Evolutionary conservation across 1,139 yeast genomes (phyloP).

Genomic region (Meyerozyma smithsonii): DNA sequence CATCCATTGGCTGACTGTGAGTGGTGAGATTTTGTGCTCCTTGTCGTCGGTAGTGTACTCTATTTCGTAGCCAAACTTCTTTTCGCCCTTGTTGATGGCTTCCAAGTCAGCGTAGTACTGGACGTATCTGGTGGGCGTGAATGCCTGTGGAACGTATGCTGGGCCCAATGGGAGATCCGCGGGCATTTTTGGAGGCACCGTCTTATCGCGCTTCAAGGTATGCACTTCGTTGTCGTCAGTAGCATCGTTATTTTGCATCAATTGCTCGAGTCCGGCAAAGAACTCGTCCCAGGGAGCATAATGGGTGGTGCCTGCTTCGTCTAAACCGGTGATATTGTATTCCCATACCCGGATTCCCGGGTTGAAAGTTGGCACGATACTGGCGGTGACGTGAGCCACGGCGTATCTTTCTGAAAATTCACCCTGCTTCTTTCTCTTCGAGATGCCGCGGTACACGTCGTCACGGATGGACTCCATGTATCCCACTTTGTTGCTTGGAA

Average conservation of each 20-base stretch:
- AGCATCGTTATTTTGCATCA: slow-evolving; percentile 15
- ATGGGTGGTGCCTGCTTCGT: slow-evolving; percentile 15
- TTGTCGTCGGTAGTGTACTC: slow-evolving; percentile 68
- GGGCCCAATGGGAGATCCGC: slow-evolving; percentile 57
- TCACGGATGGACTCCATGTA: slow-evolving; percentile 58
- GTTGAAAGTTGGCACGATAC: slow-evolving; percentile 81
- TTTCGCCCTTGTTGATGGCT: slow-evolving; percentile 41
- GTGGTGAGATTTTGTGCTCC: slow-evolving; percentile 48
- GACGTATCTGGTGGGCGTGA: slow-evolving; percentile 66
- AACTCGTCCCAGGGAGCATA: slow-evolving; percentile 52
- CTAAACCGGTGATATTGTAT: slow-evolving; percentile 61
- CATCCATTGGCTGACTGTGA: slow-evolving; percentile 60
- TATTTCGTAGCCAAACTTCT: slow-evolving; percentile 51
- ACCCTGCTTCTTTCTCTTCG: slow-evolving; percentile 43
- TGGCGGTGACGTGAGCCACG: slow-evolving; percentile 65
- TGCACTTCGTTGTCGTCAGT: slow-evolving; percentile 1
- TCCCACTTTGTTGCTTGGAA: slow-evolving; percentile 57
- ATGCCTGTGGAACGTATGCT: slow-evolving; percentile 64
- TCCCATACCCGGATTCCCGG: slow-evolving; percentile 86
- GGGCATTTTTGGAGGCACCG: slow-evolving; percentile 68
- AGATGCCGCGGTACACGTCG: slow-evolving; percentile 43
- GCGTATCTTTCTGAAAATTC: slow-evolving; percentile 54
- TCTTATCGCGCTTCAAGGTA: slow-evolving; percentile 45
- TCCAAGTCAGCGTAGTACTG: slow-evolving; percentile 69
- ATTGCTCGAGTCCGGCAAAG: slow-evolving; percentile 42